Percentiles rank a stretch among this genome's conserved stretches.
phyloP scores from a whole-genome alignment of 2,329 filamentous ascomycete genomes.

The Sporothrix pallida region DNA sequence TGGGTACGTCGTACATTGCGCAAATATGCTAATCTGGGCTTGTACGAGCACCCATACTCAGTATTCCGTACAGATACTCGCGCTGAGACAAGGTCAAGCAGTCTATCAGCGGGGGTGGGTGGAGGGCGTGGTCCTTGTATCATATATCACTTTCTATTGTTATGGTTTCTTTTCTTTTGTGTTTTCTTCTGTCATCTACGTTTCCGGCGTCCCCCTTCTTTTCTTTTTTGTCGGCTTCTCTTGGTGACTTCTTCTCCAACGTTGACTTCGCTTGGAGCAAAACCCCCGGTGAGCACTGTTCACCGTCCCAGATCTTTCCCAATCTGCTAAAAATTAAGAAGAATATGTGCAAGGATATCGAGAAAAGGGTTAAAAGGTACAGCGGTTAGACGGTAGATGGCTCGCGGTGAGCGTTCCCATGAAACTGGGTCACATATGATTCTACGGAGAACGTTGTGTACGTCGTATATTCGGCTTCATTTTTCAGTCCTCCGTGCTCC shows the following conservation, averaged over 20 bases:
- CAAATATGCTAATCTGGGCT: too few species aligned
- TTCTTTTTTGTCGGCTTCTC: neutral
- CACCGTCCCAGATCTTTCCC: neutral
- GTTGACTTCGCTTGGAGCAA: slow-evolving; percentile 1
- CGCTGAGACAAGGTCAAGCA: neutral
- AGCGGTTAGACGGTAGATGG: neutral
- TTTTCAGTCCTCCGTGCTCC: neutral
- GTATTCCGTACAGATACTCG: neutral
- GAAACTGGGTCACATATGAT: neutral
- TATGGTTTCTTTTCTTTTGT: neutral
- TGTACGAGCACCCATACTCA: neutral
- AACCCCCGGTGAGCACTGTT: neutral
- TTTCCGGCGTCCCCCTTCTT: neutral
- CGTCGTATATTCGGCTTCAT: neutral
- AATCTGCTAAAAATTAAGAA: too few species aligned
- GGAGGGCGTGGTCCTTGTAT: neutral
- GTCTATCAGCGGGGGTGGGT: neutral
- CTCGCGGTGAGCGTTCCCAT: slow-evolving; percentile 9
- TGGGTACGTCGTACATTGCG: too few species aligned
- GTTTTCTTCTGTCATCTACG: neutral
- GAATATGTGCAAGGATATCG: too few species aligned
- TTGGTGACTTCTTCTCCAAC: neutral
- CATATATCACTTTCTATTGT: neutral
- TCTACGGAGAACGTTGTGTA: neutral
- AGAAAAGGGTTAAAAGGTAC: neutral